Percentiles rank a stretch among this genome's conserved stretches.
These are phyloP conservation scores for Cercophora sp. DNA, from an alignment of 495 filamentous ascomycete species.

Conservation along the genomic window DNA sequence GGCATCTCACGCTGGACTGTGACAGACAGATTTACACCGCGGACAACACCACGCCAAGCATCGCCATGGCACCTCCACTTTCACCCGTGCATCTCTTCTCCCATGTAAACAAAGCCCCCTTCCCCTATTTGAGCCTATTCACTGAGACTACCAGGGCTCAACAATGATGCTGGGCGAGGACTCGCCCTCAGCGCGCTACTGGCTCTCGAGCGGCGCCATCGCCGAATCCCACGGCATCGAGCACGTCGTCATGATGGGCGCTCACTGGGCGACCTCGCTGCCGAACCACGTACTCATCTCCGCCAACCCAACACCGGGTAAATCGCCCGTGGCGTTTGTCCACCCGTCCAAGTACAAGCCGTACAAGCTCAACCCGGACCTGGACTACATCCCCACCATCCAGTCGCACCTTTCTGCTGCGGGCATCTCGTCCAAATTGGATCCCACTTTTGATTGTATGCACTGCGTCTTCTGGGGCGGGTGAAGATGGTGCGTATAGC, in stretches of 20 bases:
- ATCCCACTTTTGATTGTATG: constrained; percentile 48
- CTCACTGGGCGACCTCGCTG: constrained; percentile 53
- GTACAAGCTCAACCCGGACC: constrained; percentile 54
- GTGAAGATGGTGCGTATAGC: background rate
- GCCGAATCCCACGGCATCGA: constrained; percentile 53
- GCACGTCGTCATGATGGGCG: constrained; percentile 62
- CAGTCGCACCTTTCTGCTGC: constrained; percentile 39
- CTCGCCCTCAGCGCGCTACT: constrained; percentile 54
- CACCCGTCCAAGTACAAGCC: constrained; percentile 54
- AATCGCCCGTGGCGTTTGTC: constrained; percentile 57
- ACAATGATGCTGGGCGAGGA: constrained; percentile 66
- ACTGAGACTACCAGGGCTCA: too few relatives aligned
- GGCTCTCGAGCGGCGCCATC: constrained; percentile 59
- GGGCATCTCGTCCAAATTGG: constrained; percentile 48
- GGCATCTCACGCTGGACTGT: too few relatives aligned
- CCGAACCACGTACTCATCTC: constrained; percentile 49
- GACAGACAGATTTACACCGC: too few relatives aligned
- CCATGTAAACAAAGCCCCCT: too few relatives aligned
- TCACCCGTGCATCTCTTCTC: constrained; percentile 64
- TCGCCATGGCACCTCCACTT: constrained; percentile 9
- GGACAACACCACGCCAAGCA: too few relatives aligned
- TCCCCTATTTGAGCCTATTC: too few relatives aligned
- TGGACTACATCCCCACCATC: constrained; percentile 42
- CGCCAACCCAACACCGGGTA: constrained; percentile 51
- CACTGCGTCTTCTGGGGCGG: background rate